These are phyloP conservation scores for Avena atlantica DNA, from an alignment of 176 grass and related monocot species.

Conservation along the genomic window DNA sequence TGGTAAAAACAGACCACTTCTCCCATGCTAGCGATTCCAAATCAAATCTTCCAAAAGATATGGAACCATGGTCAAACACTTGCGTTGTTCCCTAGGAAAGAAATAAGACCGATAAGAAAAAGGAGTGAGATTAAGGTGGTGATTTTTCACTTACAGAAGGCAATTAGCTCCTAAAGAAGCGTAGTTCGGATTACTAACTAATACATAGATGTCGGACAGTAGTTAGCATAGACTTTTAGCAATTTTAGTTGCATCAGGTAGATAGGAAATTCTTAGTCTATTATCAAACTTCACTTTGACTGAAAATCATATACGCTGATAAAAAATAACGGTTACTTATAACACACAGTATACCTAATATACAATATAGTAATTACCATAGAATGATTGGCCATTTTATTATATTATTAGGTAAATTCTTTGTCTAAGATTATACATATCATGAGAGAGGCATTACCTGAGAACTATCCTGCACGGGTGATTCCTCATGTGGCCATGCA, in stretches of 20 bases:
- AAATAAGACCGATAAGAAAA: slow-evolving; percentile 17
- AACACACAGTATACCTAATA: not conserved
- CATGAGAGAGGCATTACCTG: slow-evolving; percentile 56
- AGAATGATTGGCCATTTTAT: slow-evolving; percentile 6
- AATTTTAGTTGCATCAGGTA: slow-evolving; percentile 20
- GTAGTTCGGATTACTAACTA: slow-evolving; percentile 12
- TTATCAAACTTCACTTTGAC: slow-evolving; percentile 4
- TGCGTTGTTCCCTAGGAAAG: slow-evolving; percentile 63
- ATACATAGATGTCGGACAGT: slow-evolving; percentile 13
- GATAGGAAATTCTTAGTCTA: not conserved
- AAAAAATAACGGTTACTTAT: not conserved
- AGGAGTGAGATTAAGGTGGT: slow-evolving; percentile 19
- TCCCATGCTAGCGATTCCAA: slow-evolving; percentile 92
- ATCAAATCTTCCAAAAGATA: slow-evolving; percentile 99
- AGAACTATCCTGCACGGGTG: slow-evolving; percentile 63
- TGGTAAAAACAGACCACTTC: slow-evolving; percentile 94
- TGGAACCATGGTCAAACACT: slow-evolving; percentile 92
- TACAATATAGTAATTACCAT: not conserved
- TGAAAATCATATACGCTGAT: not conserved
- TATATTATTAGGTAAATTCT: not conserved
- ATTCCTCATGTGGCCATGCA: slow-evolving; percentile 83
- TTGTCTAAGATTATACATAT: not conserved
- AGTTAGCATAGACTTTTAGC: slow-evolving; percentile 15
- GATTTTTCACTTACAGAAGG: slow-evolving; percentile 5
- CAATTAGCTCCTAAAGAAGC: not conserved